phyloP scores from a whole-genome alignment of 441 rosid genomes.

The Euphorbia schlechtendalii region DNA sequence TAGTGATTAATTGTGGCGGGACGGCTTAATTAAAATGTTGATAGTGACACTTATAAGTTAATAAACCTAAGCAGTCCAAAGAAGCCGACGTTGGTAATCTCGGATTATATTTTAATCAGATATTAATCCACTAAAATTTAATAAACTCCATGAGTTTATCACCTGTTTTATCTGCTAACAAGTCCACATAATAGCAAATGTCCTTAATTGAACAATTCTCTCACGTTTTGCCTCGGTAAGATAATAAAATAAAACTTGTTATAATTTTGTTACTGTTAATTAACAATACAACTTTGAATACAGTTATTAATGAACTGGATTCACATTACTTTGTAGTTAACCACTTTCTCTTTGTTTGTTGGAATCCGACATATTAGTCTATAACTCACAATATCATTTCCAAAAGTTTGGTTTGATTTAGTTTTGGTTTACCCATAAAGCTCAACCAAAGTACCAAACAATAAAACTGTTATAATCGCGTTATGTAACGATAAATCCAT shows the following conservation, averaged over 20 bases:
- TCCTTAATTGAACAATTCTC: background rate
- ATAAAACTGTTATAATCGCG: too few relatives aligned
- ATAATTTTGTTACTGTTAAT: background rate
- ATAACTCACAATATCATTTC: too few relatives aligned
- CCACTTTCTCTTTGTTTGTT: background rate
- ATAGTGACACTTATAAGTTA: constrained; percentile 13
- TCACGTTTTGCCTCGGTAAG: background rate
- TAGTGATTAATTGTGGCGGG: constrained; percentile 8
- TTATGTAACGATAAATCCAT: too few relatives aligned
- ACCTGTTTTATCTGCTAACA: background rate
- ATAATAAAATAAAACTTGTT: background rate
- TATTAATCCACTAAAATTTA: background rate
- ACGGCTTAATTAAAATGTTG: constrained; percentile 15
- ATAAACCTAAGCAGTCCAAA: constrained; percentile 19
- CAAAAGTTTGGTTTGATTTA: too few relatives aligned
- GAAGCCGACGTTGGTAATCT: constrained; percentile 12
- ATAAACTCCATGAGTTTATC: background rate
- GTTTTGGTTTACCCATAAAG: too few relatives aligned
- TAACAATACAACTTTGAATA: background rate
- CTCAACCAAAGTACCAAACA: too few relatives aligned
- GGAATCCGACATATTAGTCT: background rate
- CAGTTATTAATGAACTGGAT: background rate
- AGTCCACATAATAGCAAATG: background rate
- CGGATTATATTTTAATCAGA: background rate
- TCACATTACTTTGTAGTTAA: background rate